Conservation (phyloP, 2,329 filamentous ascomycete genomes). For the Sporothrix globosa region DNA sequence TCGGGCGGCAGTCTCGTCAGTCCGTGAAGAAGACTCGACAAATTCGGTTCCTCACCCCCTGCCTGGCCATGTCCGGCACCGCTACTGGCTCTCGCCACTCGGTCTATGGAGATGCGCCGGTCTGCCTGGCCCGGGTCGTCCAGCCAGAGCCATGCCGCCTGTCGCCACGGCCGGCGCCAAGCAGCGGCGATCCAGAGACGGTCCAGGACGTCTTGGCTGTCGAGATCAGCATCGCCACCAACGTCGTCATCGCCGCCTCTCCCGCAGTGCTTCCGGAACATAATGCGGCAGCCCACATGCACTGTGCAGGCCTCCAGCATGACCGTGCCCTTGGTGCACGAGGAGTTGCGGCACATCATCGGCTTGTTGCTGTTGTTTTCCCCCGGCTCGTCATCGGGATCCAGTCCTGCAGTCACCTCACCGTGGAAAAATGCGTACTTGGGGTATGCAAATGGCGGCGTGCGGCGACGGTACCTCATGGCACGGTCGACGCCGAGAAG, state of each 20-base stretch:
- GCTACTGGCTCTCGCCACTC: background rate
- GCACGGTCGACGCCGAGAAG: slow-evolving; percentile 14
- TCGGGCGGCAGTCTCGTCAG: slow-evolving; percentile 17
- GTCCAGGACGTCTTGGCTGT: background rate
- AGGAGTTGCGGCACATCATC: slow-evolving; percentile 21
- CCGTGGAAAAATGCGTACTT: slow-evolving; percentile 24
- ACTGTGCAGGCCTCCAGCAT: slow-evolving; percentile 24
- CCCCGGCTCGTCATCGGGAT: background rate
- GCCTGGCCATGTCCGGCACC: background rate
- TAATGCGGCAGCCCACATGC: slow-evolving; percentile 12
- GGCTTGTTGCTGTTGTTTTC: background rate
- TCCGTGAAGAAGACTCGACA: background rate
- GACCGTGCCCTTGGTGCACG: background rate
- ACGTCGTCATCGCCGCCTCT: background rate
- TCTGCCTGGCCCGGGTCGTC: background rate
- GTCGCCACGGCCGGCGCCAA: slow-evolving; percentile 25
- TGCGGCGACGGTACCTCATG: background rate
- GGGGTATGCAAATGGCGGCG: slow-evolving; percentile 2
- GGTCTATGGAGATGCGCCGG: background rate
- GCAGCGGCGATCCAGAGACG: slow-evolving; percentile 4
- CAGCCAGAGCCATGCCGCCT: slow-evolving; percentile 20
- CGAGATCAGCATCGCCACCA: background rate
- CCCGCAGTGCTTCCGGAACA: slow-evolving; percentile 8
- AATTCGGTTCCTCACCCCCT: too few species aligned
- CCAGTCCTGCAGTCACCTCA: background rate